phyloP scores from a whole-genome alignment of 352 stramenopile species.

The Phytophthora palmivora region DNA sequence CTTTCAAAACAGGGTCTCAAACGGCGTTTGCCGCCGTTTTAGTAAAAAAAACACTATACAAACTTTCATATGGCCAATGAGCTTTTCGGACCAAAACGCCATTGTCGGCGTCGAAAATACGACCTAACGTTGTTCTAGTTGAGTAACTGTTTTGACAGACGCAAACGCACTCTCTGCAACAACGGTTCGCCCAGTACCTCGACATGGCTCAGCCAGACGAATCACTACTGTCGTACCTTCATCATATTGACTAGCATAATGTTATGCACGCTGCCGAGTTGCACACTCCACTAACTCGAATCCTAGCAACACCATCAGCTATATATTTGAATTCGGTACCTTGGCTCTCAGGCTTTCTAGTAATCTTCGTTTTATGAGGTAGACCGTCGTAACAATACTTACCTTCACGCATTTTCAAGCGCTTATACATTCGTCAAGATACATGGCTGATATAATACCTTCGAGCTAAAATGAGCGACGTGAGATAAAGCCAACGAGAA shows the following conservation, averaged over 20 bases:
- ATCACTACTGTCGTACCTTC: constrained; percentile 3
- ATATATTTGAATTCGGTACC: not conserved
- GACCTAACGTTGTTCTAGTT: not conserved
- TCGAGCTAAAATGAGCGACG: no score
- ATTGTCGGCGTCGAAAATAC: no score
- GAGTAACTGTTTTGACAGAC: constrained; percentile 2
- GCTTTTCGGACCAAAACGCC: no score
- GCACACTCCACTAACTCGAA: not conserved
- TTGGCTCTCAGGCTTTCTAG: not conserved
- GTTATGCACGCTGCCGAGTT: not conserved
- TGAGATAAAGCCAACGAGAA: no score
- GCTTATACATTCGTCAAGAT: no score
- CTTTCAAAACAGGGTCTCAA: no score
- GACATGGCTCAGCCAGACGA: not conserved
- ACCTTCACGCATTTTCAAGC: no score
- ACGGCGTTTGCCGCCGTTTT: no score
- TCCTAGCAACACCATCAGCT: not conserved
- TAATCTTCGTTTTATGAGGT: constrained; percentile 9
- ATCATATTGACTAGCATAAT: not conserved
- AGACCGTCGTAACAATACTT: not conserved
- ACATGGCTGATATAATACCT: no score
- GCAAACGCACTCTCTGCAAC: not conserved
- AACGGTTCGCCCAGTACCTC: not conserved
- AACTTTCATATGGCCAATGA: no score
- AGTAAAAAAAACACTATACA: no score